phyloP scores from a whole-genome alignment of 2,329 filamentous ascomycete genomes.

The Hypoxylon sp. region DNA sequence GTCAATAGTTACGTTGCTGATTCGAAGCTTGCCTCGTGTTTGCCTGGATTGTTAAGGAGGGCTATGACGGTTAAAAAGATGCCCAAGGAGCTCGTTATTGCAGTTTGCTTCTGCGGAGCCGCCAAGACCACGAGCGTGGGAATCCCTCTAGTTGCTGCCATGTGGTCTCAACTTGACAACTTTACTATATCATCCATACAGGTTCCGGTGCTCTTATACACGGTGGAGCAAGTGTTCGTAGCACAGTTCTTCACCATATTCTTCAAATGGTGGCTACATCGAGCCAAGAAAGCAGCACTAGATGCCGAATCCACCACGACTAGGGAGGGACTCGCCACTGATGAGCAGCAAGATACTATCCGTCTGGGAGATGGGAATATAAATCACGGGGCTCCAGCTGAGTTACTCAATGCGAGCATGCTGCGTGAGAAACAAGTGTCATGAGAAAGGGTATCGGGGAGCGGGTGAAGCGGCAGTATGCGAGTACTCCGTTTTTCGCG shows the following conservation, averaged over 20 bases:
- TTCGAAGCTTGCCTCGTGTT: conserved; percentile 48
- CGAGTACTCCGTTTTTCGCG: neutral
- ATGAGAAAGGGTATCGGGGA: neutral
- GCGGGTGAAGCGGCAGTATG: neutral
- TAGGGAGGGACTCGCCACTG: conserved; percentile 6
- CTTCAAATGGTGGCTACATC: conserved; percentile 63
- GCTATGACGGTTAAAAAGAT: conserved; percentile 67
- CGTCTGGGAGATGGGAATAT: neutral
- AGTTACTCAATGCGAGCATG: conserved; percentile 2
- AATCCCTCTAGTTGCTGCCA: conserved; percentile 76
- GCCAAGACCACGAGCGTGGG: conserved; percentile 81
- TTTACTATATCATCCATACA: conserved; percentile 71
- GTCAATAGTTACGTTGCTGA: conserved; percentile 57
- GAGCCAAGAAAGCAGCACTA: conserved; percentile 46
- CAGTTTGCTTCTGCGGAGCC: conserved; percentile 80
- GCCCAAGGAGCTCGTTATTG: conserved; percentile 73
- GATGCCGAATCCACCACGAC: conserved; percentile 47
- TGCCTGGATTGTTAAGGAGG: conserved; percentile 54
- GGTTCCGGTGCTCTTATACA: conserved; percentile 75
- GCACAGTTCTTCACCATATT: conserved; percentile 56
- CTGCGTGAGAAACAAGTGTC: conserved; percentile 24
- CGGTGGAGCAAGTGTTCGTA: conserved; percentile 67
- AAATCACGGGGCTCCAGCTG: conserved; percentile 1
- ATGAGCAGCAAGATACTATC: conserved; percentile 26
- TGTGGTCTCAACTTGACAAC: conserved; percentile 72